Conservation (phyloP, 352 stramenopile genomes). For the Globisporangium splendens region DNA sequence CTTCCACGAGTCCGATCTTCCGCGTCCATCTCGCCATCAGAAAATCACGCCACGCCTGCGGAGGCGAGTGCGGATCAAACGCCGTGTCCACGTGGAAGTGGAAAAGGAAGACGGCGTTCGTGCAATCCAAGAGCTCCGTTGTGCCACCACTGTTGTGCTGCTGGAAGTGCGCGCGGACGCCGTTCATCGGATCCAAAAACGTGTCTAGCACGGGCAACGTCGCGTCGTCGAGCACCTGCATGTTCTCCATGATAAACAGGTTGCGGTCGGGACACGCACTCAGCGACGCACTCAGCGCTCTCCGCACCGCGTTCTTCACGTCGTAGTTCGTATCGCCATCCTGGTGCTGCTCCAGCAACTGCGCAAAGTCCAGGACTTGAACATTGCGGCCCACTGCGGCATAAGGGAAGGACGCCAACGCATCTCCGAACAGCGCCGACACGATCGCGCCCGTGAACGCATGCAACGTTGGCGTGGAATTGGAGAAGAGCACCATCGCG, state of each 20-base stretch:
- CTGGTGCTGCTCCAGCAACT: constrained; percentile 14
- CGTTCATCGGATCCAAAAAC: constrained; percentile 70
- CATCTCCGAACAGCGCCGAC: constrained; percentile 7
- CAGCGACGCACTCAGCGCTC: constrained; percentile 29
- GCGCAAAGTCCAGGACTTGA: constrained; percentile 22
- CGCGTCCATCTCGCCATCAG: constrained; percentile 50
- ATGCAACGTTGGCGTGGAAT: constrained; percentile 23
- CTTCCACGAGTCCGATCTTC: constrained; percentile 22
- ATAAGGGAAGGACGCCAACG: too few relatives aligned
- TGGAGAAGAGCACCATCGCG: constrained; percentile 52
- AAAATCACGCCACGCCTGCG: constrained; percentile 46
- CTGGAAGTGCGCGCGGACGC: constrained; percentile 58
- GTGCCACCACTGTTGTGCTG: constrained; percentile 21
- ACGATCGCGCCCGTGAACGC: constrained; percentile 9
- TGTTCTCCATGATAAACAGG: constrained; percentile 49
- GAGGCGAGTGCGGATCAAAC: not conserved
- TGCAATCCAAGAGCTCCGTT: constrained; percentile 43
- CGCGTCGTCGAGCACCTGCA: constrained; percentile 39
- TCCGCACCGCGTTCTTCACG: constrained; percentile 42
- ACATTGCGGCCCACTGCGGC: not conserved
- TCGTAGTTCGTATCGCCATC: constrained; percentile 31
- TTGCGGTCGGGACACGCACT: constrained; percentile 40
- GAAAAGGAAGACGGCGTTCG: constrained; percentile 59
- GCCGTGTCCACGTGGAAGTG: constrained; percentile 32
- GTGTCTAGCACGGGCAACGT: constrained; percentile 58